Evolutionary conservation across 1,284 basidiomycete genomes (phyloP), one percentile per base, ranked within the genome.

Genomic region (Stygiomarasmius scandens): DNA sequence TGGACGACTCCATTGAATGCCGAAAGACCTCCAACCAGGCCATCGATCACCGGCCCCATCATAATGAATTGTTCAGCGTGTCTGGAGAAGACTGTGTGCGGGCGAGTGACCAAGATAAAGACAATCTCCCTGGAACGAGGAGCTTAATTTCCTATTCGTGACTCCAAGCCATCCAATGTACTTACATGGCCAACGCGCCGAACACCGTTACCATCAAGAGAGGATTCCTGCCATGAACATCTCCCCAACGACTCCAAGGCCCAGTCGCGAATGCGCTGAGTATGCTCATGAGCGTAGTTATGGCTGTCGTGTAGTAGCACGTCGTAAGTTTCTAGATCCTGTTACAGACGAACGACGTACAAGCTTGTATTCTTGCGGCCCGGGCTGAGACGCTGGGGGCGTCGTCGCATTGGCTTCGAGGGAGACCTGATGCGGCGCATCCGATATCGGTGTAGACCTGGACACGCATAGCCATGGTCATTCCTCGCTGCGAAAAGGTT

Each of bases 1-100:
- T 82, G 79, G 24, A 77, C 71, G 19, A 80, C 74, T n/a, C 80
- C 80, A 61, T 81, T 81, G 63, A 79, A 81, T 11, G 78, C 76
- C 8, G 78, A 76, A 12, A 81, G 64, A 2, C 76, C 79, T n/a
- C 80, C 80, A n/a, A 77, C 75, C 25, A 79, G 61, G 2, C 80
- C 80, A 63, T 82, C 80, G 2, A 80, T 56, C 8, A 82, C 67
- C 0, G 80, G 79, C 3, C 79, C 80, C 25, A 75, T 60, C 20
- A 81, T 67, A 52, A 82, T 78, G 24, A 80, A 71, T 2, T 67
- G 69, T 55, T 80, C 76, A 4, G 74, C 77, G 60, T 80, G 68
- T 46, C 67, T 67, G 29, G 71, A 70, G 53, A 81, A 77, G 19
- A 78, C 41, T 5, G 76, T 71, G 24, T 72, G 58, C 3, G 74